Evolutionary conservation across 2,329 filamentous ascomycete species (phyloP), one percentile per base, ranked within the genome.

Genomic region (Trichoderma lentiforme): DNA sequence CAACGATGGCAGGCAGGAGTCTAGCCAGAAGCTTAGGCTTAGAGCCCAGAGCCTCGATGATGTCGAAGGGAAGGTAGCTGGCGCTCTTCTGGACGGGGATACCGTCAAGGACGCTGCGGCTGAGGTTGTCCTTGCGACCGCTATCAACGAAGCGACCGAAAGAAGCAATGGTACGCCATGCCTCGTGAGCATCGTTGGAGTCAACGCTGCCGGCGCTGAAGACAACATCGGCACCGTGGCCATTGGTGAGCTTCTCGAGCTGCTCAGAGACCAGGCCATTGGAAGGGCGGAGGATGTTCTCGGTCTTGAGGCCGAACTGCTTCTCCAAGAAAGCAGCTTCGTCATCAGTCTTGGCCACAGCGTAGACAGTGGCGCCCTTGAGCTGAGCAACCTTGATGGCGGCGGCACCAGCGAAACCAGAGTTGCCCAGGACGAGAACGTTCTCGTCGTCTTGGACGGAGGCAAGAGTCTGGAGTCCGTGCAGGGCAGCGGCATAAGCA

Each of bases 221-320:
- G 39, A 43, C 39, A 43, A 43, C 39, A 43, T 43, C 39, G 18
- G 82, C 79, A 14, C 82, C 81, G 0, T 73, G 68, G 9, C 76
- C 75, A 4, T 71, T 70, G 2, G 81, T 83, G 0, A 73, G 73
- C 1, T 64, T 56, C 32, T 76, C 74, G 0, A 82, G 73, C 1
- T 76, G 77, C 2, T 72, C 56, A 0, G 74, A 77, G 58, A 84
- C 83, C 1, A 74, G 72, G 0, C 73, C 74, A 58, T 43, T 76
- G 11, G 79, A 77, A 53, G 77, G 78, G 24, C 74, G 77, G 67
- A 83, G 80, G 43, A 84, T 81, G 66, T 79, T 78, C 0, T 75
- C 73, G 6, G 75, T 71, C 0, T 77, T 74, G 4, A 84, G 76
- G 6, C 76, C 77, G 72, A 78, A 81, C 2, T 43, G 53, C 11